Evolutionary conservation across 208 protist genomes (phyloP), one percentile per base, ranked within the genome.

Genomic region (Leishmania lainsoni): DNA sequence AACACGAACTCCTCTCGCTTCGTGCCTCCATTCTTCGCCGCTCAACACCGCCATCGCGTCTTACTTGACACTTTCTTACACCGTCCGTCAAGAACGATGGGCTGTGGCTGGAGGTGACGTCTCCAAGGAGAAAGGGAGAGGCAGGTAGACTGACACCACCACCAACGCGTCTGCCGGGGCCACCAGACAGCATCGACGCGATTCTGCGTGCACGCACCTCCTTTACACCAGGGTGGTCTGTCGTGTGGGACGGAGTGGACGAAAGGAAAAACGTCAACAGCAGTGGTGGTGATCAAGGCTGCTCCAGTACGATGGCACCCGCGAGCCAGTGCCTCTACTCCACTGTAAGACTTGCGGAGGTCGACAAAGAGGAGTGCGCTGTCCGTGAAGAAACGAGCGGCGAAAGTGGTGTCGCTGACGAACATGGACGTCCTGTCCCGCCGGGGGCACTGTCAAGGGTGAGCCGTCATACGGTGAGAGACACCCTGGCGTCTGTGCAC

Each of bases 401-500:
- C 45, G 29, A 16, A 17, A 4, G 69, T 35, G 42, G 14, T 10
- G 26, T 29, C 10, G 26, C 16, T 51, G 51, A 42, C 68, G 69
- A 63, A n/a, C 71, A 51, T 20, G 48, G 45, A 42, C 58, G 22
- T 9, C n/a, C 17, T 12, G 22, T 4, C 42, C n/a, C 32, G 17
- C 48, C 22, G 52, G 16, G n/a, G 3, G 16, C 69, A 17, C 76
- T 32, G 20, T 20, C 61, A 45, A 32, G 12, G 32, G 42, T 49
- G 51, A 9, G 52, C 26, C 54, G 39, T 17, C 70, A 45, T 52
- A 76, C 70, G 17, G 39, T 29, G 45, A 29, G 9, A 22, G 71
- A n/a, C 3, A 52, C 71, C 20, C 51, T 70, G 29, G 49, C 16
- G 14, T 85, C 77, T 5, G 77, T 78, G 17, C 58, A 85, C 54